Percentiles rank a stretch among this genome's conserved stretches.
phyloP scores from a whole-genome alignment of 106 monocot species.

The Phalaenopsis equestris region DNA sequence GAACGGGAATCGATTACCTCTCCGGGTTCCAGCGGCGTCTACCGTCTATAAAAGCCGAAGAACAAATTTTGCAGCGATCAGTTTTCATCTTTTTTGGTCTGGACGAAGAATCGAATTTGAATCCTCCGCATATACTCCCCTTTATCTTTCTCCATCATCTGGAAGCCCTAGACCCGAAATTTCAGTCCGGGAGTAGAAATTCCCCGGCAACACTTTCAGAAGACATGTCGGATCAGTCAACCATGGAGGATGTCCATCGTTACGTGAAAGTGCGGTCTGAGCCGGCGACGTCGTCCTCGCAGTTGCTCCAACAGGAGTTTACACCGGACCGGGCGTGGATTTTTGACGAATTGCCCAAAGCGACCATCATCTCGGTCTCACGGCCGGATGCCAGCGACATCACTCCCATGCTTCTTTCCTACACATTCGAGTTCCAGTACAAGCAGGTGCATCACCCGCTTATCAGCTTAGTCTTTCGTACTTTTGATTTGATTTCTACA shows the following conservation, averaged over 20 bases:
- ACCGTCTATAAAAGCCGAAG: background rate
- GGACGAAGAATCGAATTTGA: background rate
- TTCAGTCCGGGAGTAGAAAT: background rate
- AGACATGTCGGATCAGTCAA: slow-evolving; percentile 30
- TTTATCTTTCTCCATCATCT: background rate
- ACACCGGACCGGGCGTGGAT: slow-evolving; percentile 30
- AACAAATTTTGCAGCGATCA: background rate
- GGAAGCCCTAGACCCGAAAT: slow-evolving; percentile 5
- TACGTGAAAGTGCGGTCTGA: slow-evolving; percentile 79
- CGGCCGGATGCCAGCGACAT: slow-evolving; percentile 85
- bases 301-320: slow-evolving; percentile 32
- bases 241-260: slow-evolving; percentile 21
- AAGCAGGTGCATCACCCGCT: slow-evolving; percentile 50
- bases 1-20: background rate
- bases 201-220: background rate
- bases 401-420: slow-evolving; percentile 78
- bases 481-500: background rate
- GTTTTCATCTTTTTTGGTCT: background rate
- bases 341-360: slow-evolving; percentile 77
- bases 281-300: slow-evolving; percentile 31
- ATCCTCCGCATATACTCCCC: background rate
- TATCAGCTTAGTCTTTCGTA: background rate
- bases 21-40: background rate
- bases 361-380: slow-evolving; percentile 75
- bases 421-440: slow-evolving; percentile 91